Percentiles rank a stretch among this genome's conserved stretches.
These are phyloP conservation scores for Pseudoturritis turrita DNA, from an alignment of 345 rosid genomes.

Conservation along the genomic window DNA sequence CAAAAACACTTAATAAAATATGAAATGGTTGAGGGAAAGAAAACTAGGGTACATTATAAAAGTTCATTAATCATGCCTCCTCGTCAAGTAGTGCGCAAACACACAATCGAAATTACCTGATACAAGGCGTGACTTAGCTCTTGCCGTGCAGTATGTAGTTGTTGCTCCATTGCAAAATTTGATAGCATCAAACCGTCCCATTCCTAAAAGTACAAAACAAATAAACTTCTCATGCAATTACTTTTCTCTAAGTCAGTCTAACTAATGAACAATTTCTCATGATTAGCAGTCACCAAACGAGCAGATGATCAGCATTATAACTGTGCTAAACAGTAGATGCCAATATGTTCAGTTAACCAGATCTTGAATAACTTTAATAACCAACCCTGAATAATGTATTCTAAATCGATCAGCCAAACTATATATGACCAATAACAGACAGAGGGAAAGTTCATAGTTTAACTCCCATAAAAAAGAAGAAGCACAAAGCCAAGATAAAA, in stretches of 20 bases:
- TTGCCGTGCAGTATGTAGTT: constrained; percentile 91
- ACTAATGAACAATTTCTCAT: not conserved
- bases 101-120: constrained; percentile 53
- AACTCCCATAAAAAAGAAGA: not conserved
- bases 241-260: not conserved
- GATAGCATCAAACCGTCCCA: constrained; percentile 98
- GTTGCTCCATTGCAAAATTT: constrained; percentile 94
- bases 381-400: not conserved
- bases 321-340: not conserved
- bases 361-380: not conserved
- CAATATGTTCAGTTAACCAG: not conserved
- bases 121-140: constrained; percentile 95
- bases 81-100: not conserved
- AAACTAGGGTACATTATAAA: not conserved
- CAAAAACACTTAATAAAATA: not conserved
- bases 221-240: constrained; percentile 7
- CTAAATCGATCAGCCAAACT: not conserved
- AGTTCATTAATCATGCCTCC: not conserved
- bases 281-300: not conserved
- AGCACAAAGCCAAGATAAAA: not conserved
- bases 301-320: not conserved
- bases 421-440: not conserved
- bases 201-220: constrained; percentile 49
- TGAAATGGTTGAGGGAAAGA: not conserved
- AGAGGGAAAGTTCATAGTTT: not conserved